Percentiles rank a stretch among this genome's conserved stretches.
Conservation (phyloP, 176 grass and related monocot species). For the Aegilops umbellulata region DNA sequence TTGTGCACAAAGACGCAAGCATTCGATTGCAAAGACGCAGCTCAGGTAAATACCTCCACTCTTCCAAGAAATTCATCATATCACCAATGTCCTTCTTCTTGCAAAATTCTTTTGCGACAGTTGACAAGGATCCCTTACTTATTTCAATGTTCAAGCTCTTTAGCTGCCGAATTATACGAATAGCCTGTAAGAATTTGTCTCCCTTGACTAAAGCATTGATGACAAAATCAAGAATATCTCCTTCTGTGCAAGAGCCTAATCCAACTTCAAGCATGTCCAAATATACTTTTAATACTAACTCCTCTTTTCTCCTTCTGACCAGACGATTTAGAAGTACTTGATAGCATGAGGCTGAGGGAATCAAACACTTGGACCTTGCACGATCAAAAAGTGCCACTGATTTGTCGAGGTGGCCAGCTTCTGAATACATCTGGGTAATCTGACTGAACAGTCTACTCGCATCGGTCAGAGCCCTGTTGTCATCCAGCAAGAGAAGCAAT, state of each 20-base stretch:
- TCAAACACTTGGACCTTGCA: slow-evolving; percentile 46
- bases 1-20: slow-evolving; percentile 56
- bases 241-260: slow-evolving; percentile 54
- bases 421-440: slow-evolving; percentile 49
- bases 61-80: slow-evolving; percentile 84
- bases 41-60: slow-evolving; percentile 68
- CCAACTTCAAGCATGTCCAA: slow-evolving; percentile 82
- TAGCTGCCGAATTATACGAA: slow-evolving; percentile 56
- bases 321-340: slow-evolving; percentile 61
- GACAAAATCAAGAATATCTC: slow-evolving; percentile 54
- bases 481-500: slow-evolving; percentile 47
- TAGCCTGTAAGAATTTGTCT: slow-evolving; percentile 43
- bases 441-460: slow-evolving; percentile 41
- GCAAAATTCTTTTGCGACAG: slow-evolving; percentile 66
- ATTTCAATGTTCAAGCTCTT: slow-evolving; percentile 49
- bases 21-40: slow-evolving; percentile 72
- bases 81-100: slow-evolving; percentile 75
- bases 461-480: slow-evolving; percentile 26
- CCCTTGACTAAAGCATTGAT: slow-evolving; percentile 46
- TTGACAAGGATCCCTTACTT: slow-evolving; percentile 45
- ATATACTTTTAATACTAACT: slow-evolving; percentile 68
- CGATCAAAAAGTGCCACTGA: slow-evolving; percentile 59
- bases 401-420: slow-evolving; percentile 48
- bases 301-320: slow-evolving; percentile 41
- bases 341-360: slow-evolving; percentile 67